phyloP scores from a whole-genome alignment of 2,329 filamentous ascomycete genomes.

The Paraconiothyrium brasiliense region DNA sequence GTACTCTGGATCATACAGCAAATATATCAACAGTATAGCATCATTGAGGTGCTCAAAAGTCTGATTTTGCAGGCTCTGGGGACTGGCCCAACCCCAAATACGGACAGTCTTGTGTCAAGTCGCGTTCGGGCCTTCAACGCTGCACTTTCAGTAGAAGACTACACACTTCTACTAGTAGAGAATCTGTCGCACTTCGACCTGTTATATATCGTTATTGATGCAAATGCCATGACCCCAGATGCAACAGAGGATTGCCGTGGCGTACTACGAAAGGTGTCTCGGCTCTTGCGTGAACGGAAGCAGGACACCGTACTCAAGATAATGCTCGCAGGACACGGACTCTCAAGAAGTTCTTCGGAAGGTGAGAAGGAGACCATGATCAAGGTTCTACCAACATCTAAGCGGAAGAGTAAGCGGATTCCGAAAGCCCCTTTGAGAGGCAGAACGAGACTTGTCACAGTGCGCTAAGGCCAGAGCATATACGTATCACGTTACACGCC shows the following conservation, averaged over 20 bases:
- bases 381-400: conserved; percentile 6
- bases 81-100: background rate
- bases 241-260: background rate
- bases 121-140: conserved; percentile 17
- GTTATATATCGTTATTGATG: conserved; percentile 6
- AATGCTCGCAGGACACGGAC: conserved; percentile 1
- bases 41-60: conserved; percentile 21
- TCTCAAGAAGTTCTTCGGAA: background rate
- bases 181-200: conserved; percentile 2
- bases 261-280: background rate
- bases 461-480: background rate
- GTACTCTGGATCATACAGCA: conserved; percentile 21
- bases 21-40: conserved; percentile 10
- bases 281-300: background rate
- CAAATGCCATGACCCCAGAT: background rate
- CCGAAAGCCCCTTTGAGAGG: conserved; percentile 7
- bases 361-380: background rate
- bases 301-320: conserved; percentile 3
- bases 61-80: conserved; percentile 16
- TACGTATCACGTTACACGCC: no score
- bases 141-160: conserved; percentile 17
- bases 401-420: conserved; percentile 6
- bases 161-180: conserved; percentile 18
- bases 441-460: background rate
- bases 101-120: conserved; percentile 13